A percentile compares a stretch with the other conserved stretches of the same genome.
Evolutionary conservation across 768 basidiomycete genomes (phyloP).

Genomic region (Rickenella mellea): DNA sequence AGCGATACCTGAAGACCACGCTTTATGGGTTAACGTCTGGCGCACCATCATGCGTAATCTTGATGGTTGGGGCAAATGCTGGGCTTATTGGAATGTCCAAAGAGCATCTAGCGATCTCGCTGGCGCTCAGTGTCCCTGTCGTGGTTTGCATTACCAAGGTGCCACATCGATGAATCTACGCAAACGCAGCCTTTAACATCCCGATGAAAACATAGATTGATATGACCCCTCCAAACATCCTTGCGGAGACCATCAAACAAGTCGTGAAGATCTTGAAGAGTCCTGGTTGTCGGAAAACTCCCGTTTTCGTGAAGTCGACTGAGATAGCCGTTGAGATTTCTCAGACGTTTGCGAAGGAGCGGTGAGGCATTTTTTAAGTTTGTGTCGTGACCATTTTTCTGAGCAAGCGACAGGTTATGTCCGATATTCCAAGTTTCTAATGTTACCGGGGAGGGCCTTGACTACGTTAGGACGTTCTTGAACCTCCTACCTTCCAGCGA

Average conservation of each 20-base stretch:
- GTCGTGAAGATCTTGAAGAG: constrained; percentile 86
- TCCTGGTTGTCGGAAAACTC: constrained; percentile 84
- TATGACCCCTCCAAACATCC: constrained; percentile 91
- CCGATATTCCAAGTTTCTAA: constrained; percentile 92
- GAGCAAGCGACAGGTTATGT: constrained; percentile 47
- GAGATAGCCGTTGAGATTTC: constrained; percentile 79
- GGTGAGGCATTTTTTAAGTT: constrained; percentile 29
- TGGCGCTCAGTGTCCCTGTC: constrained; percentile 89
- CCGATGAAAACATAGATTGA: constrained; percentile 52
- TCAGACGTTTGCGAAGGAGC: constrained; percentile 62
- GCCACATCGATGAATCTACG: constrained; percentile 4
- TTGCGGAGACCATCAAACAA: constrained; percentile 88
- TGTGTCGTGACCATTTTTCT: background rate
- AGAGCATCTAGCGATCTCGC: constrained; percentile 91
- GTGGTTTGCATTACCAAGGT: constrained; percentile 94
- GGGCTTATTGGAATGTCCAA: constrained; percentile 89
- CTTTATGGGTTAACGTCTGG: constrained; percentile 92
- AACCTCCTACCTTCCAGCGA: constrained; percentile 88
- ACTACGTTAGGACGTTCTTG: constrained; percentile 79
- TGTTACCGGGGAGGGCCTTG: constrained; percentile 87
- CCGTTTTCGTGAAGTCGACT: constrained; percentile 74
- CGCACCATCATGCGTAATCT: constrained; percentile 82
- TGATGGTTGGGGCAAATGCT: constrained; percentile 95
- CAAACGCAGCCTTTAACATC: background rate
- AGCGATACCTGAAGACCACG: constrained; percentile 87